Evolutionary conservation across 1,139 yeast species (phyloP).

Genomic region (Kodamaea arcana): DNA sequence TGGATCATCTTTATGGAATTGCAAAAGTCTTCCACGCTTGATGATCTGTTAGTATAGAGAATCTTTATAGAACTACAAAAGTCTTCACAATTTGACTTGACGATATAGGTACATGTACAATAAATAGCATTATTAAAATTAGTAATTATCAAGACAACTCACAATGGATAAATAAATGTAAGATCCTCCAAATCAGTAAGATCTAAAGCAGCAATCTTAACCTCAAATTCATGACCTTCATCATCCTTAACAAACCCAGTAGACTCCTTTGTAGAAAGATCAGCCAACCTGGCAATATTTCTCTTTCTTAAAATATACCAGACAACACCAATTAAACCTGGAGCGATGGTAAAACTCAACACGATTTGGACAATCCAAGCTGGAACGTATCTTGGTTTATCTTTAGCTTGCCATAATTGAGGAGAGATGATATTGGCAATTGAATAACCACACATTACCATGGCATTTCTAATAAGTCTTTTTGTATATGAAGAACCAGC

Average conservation of each 20-base stretch:
- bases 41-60: too few relatives aligned
- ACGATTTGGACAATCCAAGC: slow-evolving; percentile 57
- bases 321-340: slow-evolving; percentile 32
- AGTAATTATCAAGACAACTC: too few relatives aligned
- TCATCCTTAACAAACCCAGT: slow-evolving; percentile 24
- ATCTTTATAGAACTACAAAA: too few relatives aligned
- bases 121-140: too few relatives aligned
- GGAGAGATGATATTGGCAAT: slow-evolving; percentile 26
- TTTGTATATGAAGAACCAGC: slow-evolving; percentile 22
- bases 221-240: slow-evolving; percentile 27
- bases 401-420: slow-evolving; percentile 20
- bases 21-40: too few relatives aligned
- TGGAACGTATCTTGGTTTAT: slow-evolving; percentile 22
- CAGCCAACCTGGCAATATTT: slow-evolving; percentile 27
- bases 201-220: slow-evolving; percentile 38
- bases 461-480: slow-evolving; percentile 20
- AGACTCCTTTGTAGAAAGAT: slow-evolving; percentile 6
- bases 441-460: slow-evolving; percentile 21
- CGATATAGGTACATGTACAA: too few relatives aligned
- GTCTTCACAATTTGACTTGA: too few relatives aligned
- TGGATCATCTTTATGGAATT: too few relatives aligned
- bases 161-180: slow-evolving; percentile 39
- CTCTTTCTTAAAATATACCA: slow-evolving; percentile 35
- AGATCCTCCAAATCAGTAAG: slow-evolving; percentile 46
- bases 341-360: slow-evolving; percentile 39